Evolutionary conservation across 2,329 filamentous ascomycete species (phyloP).

Genomic region (Pseudogymnoascus sp.): DNA sequence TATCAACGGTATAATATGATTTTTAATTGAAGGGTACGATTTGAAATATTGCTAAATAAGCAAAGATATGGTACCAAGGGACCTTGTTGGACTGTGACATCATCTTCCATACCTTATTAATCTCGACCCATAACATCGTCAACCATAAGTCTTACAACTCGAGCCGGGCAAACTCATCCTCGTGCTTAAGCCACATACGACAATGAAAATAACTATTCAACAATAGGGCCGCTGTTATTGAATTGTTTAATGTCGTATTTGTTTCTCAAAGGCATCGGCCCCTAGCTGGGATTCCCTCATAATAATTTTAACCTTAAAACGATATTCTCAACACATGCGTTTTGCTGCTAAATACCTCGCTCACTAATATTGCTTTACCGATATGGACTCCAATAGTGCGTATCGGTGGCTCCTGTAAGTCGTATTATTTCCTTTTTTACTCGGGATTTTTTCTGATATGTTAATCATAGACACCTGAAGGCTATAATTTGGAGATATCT

Average conservation of each 20-base stretch:
- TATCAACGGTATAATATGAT: not conserved
- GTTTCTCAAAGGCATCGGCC: not conserved
- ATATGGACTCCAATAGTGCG: not conserved
- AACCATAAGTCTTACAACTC: not conserved
- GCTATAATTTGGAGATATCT: slow-evolving; percentile 28
- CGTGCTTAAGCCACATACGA: not conserved
- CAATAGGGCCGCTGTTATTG: not conserved
- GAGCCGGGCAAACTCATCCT: not conserved
- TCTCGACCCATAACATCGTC: slow-evolving; percentile 1
- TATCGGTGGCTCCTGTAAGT: not conserved
- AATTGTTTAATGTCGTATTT: not conserved
- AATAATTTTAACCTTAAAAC: not conserved
- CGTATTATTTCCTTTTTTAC: not conserved
- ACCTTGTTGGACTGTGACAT: not conserved
- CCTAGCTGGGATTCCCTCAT: not conserved
- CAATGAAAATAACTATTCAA: not conserved
- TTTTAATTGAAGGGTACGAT: not conserved
- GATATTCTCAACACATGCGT: not conserved
- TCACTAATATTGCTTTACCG: not conserved
- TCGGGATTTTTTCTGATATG: not conserved
- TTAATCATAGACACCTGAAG: slow-evolving; percentile 19
- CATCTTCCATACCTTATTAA: not conserved
- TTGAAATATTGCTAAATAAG: not conserved
- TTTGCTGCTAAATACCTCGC: not conserved
- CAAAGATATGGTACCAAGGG: not conserved